Conservation (phyloP, 2,329 filamentous ascomycete species). For the Microsporum ferrugineum region DNA sequence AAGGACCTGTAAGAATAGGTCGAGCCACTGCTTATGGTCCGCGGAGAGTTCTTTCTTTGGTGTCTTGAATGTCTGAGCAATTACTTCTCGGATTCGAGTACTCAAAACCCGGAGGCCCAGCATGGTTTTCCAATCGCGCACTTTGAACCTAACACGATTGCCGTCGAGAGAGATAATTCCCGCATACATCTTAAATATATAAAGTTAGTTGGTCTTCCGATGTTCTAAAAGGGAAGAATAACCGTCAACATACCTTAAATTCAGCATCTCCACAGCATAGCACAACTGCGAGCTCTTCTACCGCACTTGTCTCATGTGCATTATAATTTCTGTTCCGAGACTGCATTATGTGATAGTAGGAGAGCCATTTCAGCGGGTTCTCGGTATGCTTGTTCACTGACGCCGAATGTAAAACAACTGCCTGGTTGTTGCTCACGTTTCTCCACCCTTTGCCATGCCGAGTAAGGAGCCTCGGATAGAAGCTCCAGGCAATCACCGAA, state of each 20-base stretch:
- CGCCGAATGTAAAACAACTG: conserved; percentile 72
- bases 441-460: conserved; percentile 78
- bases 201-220: neutral
- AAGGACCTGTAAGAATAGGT: conserved; percentile 62
- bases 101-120: conserved; percentile 77
- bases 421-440: conserved; percentile 87
- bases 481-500: conserved; percentile 81
- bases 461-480: conserved; percentile 85
- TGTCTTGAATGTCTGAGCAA: conserved; percentile 53
- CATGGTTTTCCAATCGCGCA: conserved; percentile 81
- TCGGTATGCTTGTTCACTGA: conserved; percentile 66
- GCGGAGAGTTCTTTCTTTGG: conserved; percentile 37
- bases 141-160: conserved; percentile 70
- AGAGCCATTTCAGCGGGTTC: conserved; percentile 60
- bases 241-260: conserved; percentile 54
- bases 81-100: conserved; percentile 59
- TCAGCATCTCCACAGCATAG: conserved; percentile 81
- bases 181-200: conserved; percentile 26
- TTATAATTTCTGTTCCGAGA: conserved; percentile 68
- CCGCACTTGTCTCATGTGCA: conserved; percentile 75
- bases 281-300: conserved; percentile 70
- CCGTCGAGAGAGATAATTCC: conserved; percentile 80
- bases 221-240: neutral
- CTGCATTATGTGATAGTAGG: conserved; percentile 97
- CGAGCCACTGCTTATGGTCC: conserved; percentile 62